Percentiles rank a stretch among this genome's conserved stretches.
Evolutionary conservation across 768 basidiomycete species (phyloP).

Genomic region (Mycena metata): DNA sequence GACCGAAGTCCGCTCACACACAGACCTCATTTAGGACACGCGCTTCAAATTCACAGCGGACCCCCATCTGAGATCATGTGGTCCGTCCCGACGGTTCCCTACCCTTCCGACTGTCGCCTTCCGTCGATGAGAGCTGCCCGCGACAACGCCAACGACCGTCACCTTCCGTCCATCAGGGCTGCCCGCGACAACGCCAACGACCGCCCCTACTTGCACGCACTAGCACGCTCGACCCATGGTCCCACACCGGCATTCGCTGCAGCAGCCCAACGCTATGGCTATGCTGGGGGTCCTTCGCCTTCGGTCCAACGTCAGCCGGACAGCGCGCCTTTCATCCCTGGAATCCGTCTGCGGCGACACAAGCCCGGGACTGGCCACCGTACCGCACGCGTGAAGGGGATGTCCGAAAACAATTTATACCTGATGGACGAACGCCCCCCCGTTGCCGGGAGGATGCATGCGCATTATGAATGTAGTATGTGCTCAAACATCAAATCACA

Average conservation of each 20-base stretch:
- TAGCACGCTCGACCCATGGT: background rate
- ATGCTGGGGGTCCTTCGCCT: background rate
- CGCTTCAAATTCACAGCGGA: no score
- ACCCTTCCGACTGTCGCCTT: no score
- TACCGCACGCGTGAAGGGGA: no score
- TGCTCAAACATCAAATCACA: background rate
- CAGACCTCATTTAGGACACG: no score
- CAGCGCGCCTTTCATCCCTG: no score
- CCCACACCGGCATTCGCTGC: no score
- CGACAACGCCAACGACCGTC: background rate
- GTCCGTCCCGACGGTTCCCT: no score
- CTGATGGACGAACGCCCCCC: background rate
- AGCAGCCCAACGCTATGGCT: background rate
- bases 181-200: background rate
- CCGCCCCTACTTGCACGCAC: background rate
- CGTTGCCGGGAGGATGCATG: background rate
- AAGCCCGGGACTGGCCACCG: no score
- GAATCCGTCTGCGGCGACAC: no score
- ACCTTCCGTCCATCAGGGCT: background rate
- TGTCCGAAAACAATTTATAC: background rate
- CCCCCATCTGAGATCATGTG: no score
- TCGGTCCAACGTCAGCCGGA: no score
- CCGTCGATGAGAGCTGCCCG: background rate
- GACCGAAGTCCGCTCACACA: no score
- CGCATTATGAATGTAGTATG: background rate